A percentile compares a stretch with the other conserved stretches of the same genome.
phyloP scores from a whole-genome alignment of 495 filamentous ascomycete genomes.

The Penicillium robsamsonii region DNA sequence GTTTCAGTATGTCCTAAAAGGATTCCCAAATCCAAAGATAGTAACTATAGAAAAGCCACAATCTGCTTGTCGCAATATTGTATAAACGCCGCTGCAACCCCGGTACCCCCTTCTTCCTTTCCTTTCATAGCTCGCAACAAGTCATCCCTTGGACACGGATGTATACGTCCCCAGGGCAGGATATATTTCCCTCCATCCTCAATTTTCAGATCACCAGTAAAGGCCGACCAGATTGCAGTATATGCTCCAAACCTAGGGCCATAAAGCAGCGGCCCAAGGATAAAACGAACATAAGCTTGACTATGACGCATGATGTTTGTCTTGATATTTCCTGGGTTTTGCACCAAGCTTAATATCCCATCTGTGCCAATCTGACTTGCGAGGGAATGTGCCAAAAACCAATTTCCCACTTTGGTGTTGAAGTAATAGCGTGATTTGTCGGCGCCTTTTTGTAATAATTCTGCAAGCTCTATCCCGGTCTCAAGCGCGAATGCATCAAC shows the following conservation, averaged over 20 bases:
- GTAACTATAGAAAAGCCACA: neutral
- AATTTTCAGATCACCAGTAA: slow-evolving; percentile 33
- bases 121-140: slow-evolving; percentile 28
- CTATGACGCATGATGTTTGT: slow-evolving; percentile 11
- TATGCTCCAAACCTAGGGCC: slow-evolving; percentile 34
- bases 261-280: slow-evolving; percentile 28
- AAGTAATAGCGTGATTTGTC: slow-evolving; percentile 23
- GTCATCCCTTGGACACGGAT: slow-evolving; percentile 29
- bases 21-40: neutral
- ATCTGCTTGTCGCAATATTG: slow-evolving; percentile 8
- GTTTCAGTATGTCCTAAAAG: neutral
- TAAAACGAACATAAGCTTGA: slow-evolving; percentile 11
- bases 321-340: slow-evolving; percentile 16
- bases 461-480: slow-evolving; percentile 6
- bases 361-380: slow-evolving; percentile 8
- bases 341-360: slow-evolving; percentile 30
- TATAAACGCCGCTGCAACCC: neutral
- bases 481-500: slow-evolving; percentile 6
- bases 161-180: slow-evolving; percentile 42
- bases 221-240: slow-evolving; percentile 41
- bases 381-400: slow-evolving; percentile 25
- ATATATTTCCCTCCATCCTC: slow-evolving; percentile 36
- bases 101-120: slow-evolving; percentile 20
- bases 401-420: slow-evolving; percentile 27
- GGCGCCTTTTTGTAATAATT: neutral